Base-by-base conservation (phyloP, 1,139 yeast genomes). In the Saccharomyces hybrid region DNA sequence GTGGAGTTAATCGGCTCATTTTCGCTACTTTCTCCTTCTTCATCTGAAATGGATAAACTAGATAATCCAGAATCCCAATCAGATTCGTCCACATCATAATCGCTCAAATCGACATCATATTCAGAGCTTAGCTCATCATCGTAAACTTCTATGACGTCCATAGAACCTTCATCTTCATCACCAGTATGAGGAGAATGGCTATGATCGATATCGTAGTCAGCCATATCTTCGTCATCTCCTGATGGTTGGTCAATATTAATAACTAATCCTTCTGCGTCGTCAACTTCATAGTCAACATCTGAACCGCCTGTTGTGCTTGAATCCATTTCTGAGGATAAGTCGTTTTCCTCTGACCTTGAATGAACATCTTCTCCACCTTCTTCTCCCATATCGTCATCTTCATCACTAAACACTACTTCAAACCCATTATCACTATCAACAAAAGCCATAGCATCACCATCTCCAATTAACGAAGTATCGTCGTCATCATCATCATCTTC, bases 401-500 rank as follows among this genome's bases (percentile, higher is more conserved):
- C 73, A 32, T 67, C 78, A 49, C 77, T 74, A 53, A 74, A 75
- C 1, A 75, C 76, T 51, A 77, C 75, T 50, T 76, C 77, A 41
- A 73, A 64, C 6, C 72, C 72, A 12, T 62, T 71, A 8, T 67
- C 76, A 41, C 70, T 72, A 38, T 73, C 75, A 12, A 69, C 73
- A 64, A 69, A 70, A 1, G 73, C 73, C 47, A 69, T 66, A 48
- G 69, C 75, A 21, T 68, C 74, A 41, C 67, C 73, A 47, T 72
- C 75, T 11, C 71, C 73, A 49, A 67, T 70, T 28, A 71, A 62
- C 12, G 73, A 74, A 6, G 74, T 78, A 44, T 72, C 76, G 42
- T 57, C 62, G 60, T 70, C 77, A 19, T 69, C 75, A 12, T 76
- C 81, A 24, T 74, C 81, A 50, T 86, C 91, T 53, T 85, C 83